Evolutionary conservation across 495 filamentous ascomycete genomes (phyloP).

Genomic region (Durotheca rogersii): DNA sequence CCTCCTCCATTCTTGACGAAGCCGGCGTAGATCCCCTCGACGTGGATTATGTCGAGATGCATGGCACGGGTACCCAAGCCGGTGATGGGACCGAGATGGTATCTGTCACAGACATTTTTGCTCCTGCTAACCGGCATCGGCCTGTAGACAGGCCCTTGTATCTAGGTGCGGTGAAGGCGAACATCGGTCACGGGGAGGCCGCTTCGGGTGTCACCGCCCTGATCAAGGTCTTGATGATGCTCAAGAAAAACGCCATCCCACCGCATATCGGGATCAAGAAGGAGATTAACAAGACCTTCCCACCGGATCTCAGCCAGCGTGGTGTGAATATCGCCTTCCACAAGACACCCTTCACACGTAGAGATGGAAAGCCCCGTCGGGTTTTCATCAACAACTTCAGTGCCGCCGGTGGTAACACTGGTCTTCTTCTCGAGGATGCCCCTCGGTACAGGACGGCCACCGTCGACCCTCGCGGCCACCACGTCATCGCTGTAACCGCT

Average conservation of each 20-base stretch:
- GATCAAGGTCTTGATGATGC: slow-evolving; percentile 84
- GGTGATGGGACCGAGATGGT: slow-evolving; percentile 80
- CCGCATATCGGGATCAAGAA: slow-evolving; percentile 88
- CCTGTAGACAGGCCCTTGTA: slow-evolving; percentile 69
- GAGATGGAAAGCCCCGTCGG: slow-evolving; percentile 57
- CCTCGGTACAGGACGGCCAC: slow-evolving; percentile 33
- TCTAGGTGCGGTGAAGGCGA: slow-evolving; percentile 83
- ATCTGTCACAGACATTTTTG: slow-evolving; percentile 78
- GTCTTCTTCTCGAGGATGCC: slow-evolving; percentile 61
- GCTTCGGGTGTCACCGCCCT: slow-evolving; percentile 82
- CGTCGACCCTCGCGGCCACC: slow-evolving; percentile 51
- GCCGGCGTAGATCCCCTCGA: slow-evolving; percentile 71
- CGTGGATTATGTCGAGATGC: slow-evolving; percentile 82
- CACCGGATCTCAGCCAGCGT: slow-evolving; percentile 68
- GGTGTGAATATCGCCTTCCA: slow-evolving; percentile 66
- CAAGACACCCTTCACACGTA: slow-evolving; percentile 63
- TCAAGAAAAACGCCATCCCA: slow-evolving; percentile 79
- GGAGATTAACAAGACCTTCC: slow-evolving; percentile 77
- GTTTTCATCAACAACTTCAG: slow-evolving; percentile 73
- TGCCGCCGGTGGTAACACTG: slow-evolving; percentile 68
- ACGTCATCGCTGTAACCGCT: slow-evolving; percentile 59
- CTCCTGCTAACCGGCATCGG: slow-evolving; percentile 65
- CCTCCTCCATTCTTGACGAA: slow-evolving; percentile 64
- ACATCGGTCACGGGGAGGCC: slow-evolving; percentile 87
- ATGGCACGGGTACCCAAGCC: slow-evolving; percentile 85